Conservation (phyloP, 148 eudicot species). For the Rhododendron ovatum region DNA sequence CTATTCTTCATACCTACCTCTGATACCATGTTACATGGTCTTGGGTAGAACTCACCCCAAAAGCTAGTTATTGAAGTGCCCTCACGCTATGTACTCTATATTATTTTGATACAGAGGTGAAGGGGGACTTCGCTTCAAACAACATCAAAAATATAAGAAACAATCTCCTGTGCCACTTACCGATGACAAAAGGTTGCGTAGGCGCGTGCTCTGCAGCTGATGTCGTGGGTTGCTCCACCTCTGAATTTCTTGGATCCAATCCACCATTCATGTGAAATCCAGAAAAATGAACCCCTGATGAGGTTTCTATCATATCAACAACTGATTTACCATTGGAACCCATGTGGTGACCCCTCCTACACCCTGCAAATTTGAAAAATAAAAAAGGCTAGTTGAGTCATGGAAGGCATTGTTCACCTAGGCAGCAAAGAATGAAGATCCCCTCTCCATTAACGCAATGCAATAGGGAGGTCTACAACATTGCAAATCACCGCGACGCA, state of each 20-base stretch:
- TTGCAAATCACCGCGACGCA: neutral
- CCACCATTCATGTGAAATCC: constrained; percentile 83
- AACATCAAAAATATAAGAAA: neutral
- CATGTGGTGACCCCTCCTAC: constrained; percentile 33
- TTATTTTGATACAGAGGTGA: neutral
- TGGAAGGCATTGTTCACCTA: neutral
- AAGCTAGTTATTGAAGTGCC: neutral
- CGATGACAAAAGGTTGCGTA: constrained; percentile 91
- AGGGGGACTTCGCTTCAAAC: neutral
- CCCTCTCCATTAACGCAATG: neutral
- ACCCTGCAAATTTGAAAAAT: constrained; percentile 7
- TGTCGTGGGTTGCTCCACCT: constrained; percentile 52
- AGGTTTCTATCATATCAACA: constrained; percentile 70
- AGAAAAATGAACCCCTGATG: constrained; percentile 88
- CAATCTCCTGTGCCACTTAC: constrained; percentile 26
- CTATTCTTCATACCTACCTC: neutral
- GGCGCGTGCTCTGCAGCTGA: constrained; percentile 56
- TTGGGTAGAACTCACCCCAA: neutral
- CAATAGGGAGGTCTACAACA: neutral
- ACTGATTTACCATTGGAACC: constrained; percentile 59
- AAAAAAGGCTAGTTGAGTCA: neutral
- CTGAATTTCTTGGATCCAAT: constrained; percentile 40
- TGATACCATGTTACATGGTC: neutral
- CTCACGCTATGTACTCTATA: neutral
- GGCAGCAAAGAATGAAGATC: neutral